Evolutionary conservation across 2,329 filamentous ascomycete genomes (phyloP).

Genomic region (Proliferodiscus dingleyae): DNA sequence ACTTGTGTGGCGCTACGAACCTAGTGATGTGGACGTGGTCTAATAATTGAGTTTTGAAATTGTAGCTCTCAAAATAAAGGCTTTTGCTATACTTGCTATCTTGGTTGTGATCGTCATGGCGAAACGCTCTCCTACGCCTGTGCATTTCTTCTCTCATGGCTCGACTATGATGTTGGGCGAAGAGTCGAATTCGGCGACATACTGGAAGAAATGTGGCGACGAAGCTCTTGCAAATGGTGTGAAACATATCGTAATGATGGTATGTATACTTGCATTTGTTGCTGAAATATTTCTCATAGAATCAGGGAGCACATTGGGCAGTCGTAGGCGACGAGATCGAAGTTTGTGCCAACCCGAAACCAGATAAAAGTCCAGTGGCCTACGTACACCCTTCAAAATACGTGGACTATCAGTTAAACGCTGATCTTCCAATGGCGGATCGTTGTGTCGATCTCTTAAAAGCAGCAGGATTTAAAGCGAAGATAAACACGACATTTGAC

Average conservation of each 20-base stretch:
- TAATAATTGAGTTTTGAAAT: no score
- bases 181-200: constrained; percentile 53
- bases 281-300: background rate
- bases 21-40: background rate
- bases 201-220: constrained; percentile 63
- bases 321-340: constrained; percentile 50
- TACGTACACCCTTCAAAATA: constrained; percentile 65
- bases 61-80: no score
- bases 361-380: constrained; percentile 58
- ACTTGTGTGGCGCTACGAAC: background rate
- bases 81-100: background rate
- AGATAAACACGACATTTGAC: constrained; percentile 52
- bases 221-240: constrained; percentile 54
- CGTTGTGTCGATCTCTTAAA: constrained; percentile 46
- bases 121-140: constrained; percentile 8
- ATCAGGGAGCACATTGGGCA: constrained; percentile 64
- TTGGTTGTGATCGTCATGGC: no score
- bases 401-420: constrained; percentile 53
- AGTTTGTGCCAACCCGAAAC: constrained; percentile 55
- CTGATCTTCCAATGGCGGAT: constrained; percentile 50
- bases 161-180: constrained; percentile 70
- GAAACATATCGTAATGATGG: constrained; percentile 63
- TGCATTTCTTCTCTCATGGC: constrained; percentile 56
- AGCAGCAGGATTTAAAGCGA: constrained; percentile 48
- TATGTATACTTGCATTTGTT: constrained; percentile 20